phyloP scores from a whole-genome alignment of 306 rosid genomes.

The Inga leiocalycina region DNA sequence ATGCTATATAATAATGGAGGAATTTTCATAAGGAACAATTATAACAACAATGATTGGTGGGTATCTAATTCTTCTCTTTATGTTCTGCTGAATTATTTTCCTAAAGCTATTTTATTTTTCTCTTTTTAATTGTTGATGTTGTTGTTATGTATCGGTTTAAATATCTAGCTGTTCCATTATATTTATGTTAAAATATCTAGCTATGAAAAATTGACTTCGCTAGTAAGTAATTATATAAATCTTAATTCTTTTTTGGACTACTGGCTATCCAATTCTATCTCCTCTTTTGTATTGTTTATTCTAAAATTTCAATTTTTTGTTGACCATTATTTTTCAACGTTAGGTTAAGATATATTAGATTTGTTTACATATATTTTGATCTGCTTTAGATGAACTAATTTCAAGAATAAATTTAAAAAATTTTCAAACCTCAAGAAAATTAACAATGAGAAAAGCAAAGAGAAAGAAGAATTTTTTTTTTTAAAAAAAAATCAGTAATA shows the following conservation, averaged over 20 bases:
- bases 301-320: neutral
- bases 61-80: slow-evolving; percentile 54
- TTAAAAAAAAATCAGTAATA: neutral
- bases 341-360: neutral
- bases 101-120: neutral
- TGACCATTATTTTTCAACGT: neutral
- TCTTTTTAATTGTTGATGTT: slow-evolving; percentile 10
- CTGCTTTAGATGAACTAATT: neutral
- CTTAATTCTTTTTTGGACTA: slow-evolving; percentile 28
- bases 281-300: neutral
- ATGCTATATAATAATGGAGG: slow-evolving; percentile 32
- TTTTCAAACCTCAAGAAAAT: neutral
- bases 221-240: slow-evolving; percentile 15
- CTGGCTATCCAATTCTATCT: slow-evolving; percentile 38
- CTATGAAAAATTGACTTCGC: neutral
- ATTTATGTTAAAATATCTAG: neutral
- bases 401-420: neutral
- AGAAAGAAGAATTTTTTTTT: neutral
- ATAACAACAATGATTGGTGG: slow-evolving; percentile 36
- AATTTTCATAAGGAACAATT: slow-evolving; percentile 40
- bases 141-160: neutral
- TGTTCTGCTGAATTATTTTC: slow-evolving; percentile 15
- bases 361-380: neutral
- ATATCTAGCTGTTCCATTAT: neutral
- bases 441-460: neutral